Conservation (phyloP, 768 basidiomycete species). For the Psilocybe cubensis region DNA sequence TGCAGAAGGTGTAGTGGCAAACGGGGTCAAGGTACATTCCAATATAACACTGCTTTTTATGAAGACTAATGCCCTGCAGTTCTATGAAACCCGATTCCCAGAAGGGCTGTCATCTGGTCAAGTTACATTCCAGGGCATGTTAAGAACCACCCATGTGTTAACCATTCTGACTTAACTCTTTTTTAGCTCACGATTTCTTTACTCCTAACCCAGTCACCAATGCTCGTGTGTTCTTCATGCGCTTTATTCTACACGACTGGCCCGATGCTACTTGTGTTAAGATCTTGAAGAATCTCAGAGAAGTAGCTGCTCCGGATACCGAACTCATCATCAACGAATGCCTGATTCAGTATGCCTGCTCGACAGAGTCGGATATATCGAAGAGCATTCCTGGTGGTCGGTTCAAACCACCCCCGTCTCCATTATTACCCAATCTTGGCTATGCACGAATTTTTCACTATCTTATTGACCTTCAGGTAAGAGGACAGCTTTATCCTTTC, state of each 20-base stretch:
- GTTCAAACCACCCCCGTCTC: too few species aligned
- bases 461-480: too few species aligned
- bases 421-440: too few species aligned
- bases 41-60: too few species aligned
- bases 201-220: slow-evolving; percentile 35
- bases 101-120: not conserved
- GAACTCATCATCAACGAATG: slow-evolving; percentile 41
- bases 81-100: not conserved
- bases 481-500: too few species aligned
- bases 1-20: not conserved
- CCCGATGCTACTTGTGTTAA: slow-evolving; percentile 29
- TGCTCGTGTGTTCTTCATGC: slow-evolving; percentile 39
- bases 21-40: too few species aligned
- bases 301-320: slow-evolving; percentile 33
- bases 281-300: slow-evolving; percentile 37
- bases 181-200: slow-evolving; percentile 40
- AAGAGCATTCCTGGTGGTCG: too few species aligned
- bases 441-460: too few species aligned
- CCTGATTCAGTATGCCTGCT: slow-evolving; percentile 20
- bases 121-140: slow-evolving; percentile 1
- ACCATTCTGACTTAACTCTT: not conserved
- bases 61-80: too few species aligned
- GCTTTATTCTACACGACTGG: slow-evolving; percentile 44
- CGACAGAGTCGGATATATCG: too few species aligned
- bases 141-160: not conserved